Base-by-base conservation (phyloP, 2,329 filamentous ascomycete species). In the Sporothrix schenckii region DNA sequence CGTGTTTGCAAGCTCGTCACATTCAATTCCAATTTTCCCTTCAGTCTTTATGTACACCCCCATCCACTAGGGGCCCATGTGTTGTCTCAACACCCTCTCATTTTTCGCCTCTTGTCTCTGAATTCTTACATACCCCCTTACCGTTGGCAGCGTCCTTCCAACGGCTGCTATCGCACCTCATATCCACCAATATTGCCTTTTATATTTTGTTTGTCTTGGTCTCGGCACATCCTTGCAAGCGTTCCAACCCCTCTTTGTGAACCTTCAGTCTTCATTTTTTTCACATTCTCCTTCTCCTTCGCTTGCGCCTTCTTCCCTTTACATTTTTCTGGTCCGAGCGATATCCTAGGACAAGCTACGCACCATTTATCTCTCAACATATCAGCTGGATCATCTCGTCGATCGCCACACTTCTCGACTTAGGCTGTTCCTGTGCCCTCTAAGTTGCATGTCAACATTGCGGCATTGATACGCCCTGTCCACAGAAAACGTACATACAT, bases 381-480 rank as follows among this genome's bases (percentile, higher is more conserved):
- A 70, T 73, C 75, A 72, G 58, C 73, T 75, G 73, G 75, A 78
- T 78, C 74, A 77, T 74, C 78, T 77, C 77, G 77, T 79, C 73
- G 69, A 69, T 75, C 74, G 72, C 75, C 72, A 73, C 74, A 73
- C 72, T 71, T 72, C 72, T 70, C 66, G 72, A 72, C 75, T 72
- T 76, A 75, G 76, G 72, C 75, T 72, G 71, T 63, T 75, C 41
- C 72, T 70, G 75, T 75, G 72, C 72, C 72, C 69, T 65, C 69
- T 70, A 70, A 69, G 72, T 65, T 72, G 73, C 71, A 75, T 76
- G 66, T 74, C 73, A 70, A 16, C 44, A 13, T 67, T 69, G 47
- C 47, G 30, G 54, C 41, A 2, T 61, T 53, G 27, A 53, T 53
- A 63, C 56, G 14, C 16, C 39, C 52, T 69, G 66, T 60, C 34